Evolutionary conservation across 768 basidiomycete genomes (phyloP).

Genomic region (Macrocybe gigantea): DNA sequence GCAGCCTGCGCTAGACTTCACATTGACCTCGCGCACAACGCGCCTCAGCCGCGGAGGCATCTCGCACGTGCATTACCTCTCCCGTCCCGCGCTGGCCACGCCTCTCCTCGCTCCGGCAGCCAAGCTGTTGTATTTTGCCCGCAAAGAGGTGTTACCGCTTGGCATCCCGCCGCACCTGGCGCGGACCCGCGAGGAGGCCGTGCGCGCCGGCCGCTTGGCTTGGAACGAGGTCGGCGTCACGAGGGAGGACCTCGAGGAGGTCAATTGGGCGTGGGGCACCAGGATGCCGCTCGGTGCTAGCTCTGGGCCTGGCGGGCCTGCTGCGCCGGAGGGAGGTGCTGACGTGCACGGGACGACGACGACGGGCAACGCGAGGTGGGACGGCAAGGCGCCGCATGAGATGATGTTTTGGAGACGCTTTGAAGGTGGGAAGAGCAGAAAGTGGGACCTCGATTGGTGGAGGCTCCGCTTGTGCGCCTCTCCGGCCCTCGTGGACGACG

Average conservation of each 20-base stretch:
- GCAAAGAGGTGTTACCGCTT: conserved; percentile 45
- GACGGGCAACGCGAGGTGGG: conserved; percentile 5
- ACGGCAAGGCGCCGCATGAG: conserved; percentile 13
- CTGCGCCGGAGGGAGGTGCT: not conserved
- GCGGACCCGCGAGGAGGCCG: conserved; percentile 19
- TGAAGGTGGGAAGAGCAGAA: conserved; percentile 24
- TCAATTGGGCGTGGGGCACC: conserved; percentile 38
- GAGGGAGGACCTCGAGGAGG: conserved; percentile 53
- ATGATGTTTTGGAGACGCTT: too few species aligned
- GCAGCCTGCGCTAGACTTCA: too few species aligned
- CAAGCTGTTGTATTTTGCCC: conserved; percentile 56
- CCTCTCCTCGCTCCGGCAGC: conserved; percentile 55
- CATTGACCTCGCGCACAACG: too few species aligned
- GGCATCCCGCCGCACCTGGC: conserved; percentile 33
- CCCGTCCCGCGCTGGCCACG: conserved; percentile 18
- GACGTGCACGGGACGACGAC: conserved; percentile 1
- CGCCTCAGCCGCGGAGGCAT: conserved; percentile 4
- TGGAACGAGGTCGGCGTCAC: conserved; percentile 31
- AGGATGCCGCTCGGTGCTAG: conserved; percentile 16
- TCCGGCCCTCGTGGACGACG: conserved; percentile 5
- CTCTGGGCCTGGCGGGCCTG: not conserved
- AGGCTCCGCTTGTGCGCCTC: conserved; percentile 42
- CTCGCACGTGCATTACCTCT: conserved; percentile 21
- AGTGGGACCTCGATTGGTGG: conserved; percentile 57
- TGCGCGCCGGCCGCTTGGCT: conserved; percentile 11